These are phyloP conservation scores for Tetrahymena borealis DNA, from an alignment of 73 alveolate species.

Conservation along the genomic window DNA sequence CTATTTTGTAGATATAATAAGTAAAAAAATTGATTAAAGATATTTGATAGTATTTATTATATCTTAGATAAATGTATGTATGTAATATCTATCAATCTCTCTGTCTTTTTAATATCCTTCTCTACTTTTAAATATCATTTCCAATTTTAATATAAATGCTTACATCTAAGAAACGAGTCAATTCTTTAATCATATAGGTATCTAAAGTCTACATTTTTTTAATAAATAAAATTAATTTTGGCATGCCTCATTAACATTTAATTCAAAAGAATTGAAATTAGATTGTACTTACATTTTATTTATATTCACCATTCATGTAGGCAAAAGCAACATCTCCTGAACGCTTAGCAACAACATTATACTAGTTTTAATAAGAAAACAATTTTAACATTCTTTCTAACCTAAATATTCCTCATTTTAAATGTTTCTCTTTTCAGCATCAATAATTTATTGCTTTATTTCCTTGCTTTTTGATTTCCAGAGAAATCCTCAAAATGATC, in stretches of 20 bases:
- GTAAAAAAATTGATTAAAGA: background rate
- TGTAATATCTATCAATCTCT: background rate
- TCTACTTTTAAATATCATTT: too few species aligned
- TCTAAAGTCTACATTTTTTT: constrained; percentile 1
- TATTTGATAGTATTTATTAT: background rate
- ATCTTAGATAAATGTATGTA: background rate
- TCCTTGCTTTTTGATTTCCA: too few species aligned
- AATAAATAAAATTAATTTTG: background rate
- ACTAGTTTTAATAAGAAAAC: background rate
- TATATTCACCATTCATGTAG: background rate
- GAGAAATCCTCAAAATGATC: background rate
- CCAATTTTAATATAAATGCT: background rate
- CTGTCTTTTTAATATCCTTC: background rate
- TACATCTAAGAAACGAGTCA: background rate
- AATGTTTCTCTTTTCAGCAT: too few species aligned
- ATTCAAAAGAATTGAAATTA: too few species aligned
- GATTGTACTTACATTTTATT: background rate
- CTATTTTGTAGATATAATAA: background rate
- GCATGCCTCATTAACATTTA: too few species aligned
- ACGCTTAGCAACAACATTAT: background rate
- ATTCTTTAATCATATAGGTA: background rate
- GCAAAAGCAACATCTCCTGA: background rate
- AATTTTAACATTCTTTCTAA: too few species aligned
- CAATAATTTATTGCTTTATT: too few species aligned
- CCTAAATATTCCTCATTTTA: too few species aligned